Evolutionary conservation across 495 filamentous ascomycete species (phyloP), one percentile per base, ranked within the genome.

Genomic region (Alectoria sarmentosa): DNA sequence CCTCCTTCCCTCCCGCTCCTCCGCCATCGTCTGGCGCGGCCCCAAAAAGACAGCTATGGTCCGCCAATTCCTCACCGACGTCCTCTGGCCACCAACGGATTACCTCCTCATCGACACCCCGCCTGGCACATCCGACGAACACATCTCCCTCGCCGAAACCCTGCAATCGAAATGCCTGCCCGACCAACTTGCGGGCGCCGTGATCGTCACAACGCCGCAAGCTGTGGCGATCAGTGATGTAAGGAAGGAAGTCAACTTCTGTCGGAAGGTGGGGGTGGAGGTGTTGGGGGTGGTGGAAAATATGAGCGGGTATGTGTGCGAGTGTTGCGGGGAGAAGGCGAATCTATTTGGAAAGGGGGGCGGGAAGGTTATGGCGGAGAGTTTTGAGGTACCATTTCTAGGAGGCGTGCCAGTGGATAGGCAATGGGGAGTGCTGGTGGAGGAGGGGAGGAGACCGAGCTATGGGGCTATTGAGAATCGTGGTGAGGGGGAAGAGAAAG

Each of bases 21-120:
- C 96, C 69, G 92, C 92, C 5, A 91, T 98, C 1, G 91, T 98
- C 63, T 98, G 94, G 94, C 86, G 94, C 56, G 94, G 94, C 0
- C 94, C 94, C 1, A 98, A 98, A 77, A 98, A 98, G 77, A 98
- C 95, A 13, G 95, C 95, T 37, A 98, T 98, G 94, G 92, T 98
- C 49, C 87, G 90, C 38, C 94, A 98, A 71, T 98, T 98, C 71
- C 79, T 98, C 32, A 86, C 88, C 1, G 91, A 96, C 73, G 93
- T 96, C 9, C 82, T 87, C n/a, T 98, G 94, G 94, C 71, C 71
- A 3, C 89, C 87, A 38, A 82, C 91, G 38, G 91, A 96, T 74
- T 96, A 90, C 75, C 81, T 98, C 14, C 82, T 98, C 60, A 88
- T 98, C 68, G 94, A 98, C 77, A 98, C 94, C 3, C 94, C 94